These are phyloP conservation scores for Emergomyces pasteurianus DNA, from an alignment of 2,329 filamentous ascomycete species.

Conservation along the genomic window DNA sequence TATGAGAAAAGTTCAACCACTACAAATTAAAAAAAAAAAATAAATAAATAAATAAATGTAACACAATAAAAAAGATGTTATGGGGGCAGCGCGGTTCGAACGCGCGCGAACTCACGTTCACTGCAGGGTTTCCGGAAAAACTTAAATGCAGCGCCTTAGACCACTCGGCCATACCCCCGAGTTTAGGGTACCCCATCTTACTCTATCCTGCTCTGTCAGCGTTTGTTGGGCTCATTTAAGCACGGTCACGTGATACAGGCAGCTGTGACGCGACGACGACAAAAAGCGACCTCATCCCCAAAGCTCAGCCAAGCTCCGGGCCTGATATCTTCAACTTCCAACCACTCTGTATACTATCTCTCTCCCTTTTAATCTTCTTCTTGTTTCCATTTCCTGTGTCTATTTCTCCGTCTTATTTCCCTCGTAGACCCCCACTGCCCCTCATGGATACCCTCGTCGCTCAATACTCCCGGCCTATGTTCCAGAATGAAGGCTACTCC, in stretches of 20 bases:
- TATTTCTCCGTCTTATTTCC: not conserved
- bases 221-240: not conserved
- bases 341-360: constrained; percentile 2
- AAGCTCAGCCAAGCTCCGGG: not conserved
- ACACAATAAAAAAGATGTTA: not conserved
- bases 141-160: constrained; percentile 5
- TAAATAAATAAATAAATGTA: not conserved
- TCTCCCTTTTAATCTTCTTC: not conserved
- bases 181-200: not conserved
- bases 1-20: not conserved
- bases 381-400: not conserved
- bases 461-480: constrained; percentile 72
- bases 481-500: constrained; percentile 59
- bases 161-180: constrained; percentile 3
- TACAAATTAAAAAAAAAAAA: not conserved
- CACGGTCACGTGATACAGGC: constrained; percentile 21
- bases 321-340: not conserved
- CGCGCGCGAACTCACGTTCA: constrained; percentile 3
- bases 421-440: not conserved
- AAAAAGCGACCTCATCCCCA: not conserved
- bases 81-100: constrained; percentile 3
- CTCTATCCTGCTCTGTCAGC: not conserved
- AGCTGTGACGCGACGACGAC: constrained; percentile 9
- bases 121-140: constrained; percentile 1
- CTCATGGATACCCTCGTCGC: constrained; percentile 86